Conservation (phyloP, 371 early-diverging fungal genomes). For the Amoeboaphelidium occidentale region DNA sequence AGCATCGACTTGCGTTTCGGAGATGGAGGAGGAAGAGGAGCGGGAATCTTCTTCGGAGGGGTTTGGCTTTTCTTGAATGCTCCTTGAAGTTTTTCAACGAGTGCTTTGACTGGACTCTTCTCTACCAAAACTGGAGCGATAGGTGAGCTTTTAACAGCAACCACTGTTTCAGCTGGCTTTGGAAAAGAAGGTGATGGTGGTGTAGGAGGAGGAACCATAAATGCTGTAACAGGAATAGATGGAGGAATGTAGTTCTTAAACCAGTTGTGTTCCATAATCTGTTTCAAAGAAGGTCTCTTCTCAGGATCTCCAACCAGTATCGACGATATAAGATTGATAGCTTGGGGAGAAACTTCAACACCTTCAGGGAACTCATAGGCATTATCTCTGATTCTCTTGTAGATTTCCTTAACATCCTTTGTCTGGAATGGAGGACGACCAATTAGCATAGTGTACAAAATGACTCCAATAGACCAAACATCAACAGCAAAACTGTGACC, state of each 20-base stretch:
- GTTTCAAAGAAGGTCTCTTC: slow-evolving; percentile 25
- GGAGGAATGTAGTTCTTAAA: slow-evolving; percentile 7
- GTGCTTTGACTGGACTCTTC: not conserved
- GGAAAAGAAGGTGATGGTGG: too few species aligned
- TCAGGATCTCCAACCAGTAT: slow-evolving; percentile 58
- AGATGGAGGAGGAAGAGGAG: not conserved
- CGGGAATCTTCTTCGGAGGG: not conserved
- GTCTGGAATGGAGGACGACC: slow-evolving; percentile 94
- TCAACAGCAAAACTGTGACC: slow-evolving; percentile 96
- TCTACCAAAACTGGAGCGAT: not conserved
- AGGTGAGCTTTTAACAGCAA: not conserved
- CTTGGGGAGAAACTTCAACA: slow-evolving; percentile 33
- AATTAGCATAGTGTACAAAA: slow-evolving; percentile 78
- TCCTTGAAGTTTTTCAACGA: too few species aligned
- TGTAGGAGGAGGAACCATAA: slow-evolving; percentile 1
- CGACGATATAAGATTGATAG: slow-evolving; percentile 42
- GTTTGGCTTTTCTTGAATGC: too few species aligned
- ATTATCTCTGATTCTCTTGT: slow-evolving; percentile 52
- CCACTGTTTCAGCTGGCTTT: too few species aligned
- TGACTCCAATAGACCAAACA: slow-evolving; percentile 92
- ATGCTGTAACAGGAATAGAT: slow-evolving; percentile 4
- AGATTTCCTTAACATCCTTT: slow-evolving; percentile 51
- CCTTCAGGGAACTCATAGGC: slow-evolving; percentile 52
- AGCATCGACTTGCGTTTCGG: not conserved
- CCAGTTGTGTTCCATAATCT: slow-evolving; percentile 19